Percentiles rank a stretch among this genome's conserved stretches.
These are phyloP conservation scores for Salix viminalis DNA, from an alignment of 345 rosid genomes.

Conservation along the genomic window DNA sequence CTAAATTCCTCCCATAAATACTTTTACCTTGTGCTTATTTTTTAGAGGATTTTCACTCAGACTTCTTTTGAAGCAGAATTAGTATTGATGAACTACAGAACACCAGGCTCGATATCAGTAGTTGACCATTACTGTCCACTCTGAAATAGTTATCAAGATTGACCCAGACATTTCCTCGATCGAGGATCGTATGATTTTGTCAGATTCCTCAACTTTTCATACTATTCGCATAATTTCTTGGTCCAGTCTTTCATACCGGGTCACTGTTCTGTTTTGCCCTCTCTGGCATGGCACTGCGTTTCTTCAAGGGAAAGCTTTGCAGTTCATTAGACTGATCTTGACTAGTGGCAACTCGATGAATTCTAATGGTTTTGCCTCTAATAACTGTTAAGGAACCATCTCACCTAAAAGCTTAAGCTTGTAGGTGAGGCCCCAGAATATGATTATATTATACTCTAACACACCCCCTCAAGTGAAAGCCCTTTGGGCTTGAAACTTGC, in stretches of 20 bases:
- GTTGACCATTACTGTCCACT: background rate
- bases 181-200: background rate
- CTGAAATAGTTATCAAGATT: background rate
- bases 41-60: background rate
- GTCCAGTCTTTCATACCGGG: background rate
- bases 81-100: background rate
- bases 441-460: no score
- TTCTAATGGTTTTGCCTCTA: background rate
- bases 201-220: background rate
- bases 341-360: background rate
- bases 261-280: background rate
- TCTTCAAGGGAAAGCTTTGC: background rate
- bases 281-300: background rate
- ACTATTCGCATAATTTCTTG: background rate
- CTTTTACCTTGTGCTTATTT: background rate
- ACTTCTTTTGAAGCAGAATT: background rate
- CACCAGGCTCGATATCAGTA: background rate
- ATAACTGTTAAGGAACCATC: no score
- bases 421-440: no score
- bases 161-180: background rate
- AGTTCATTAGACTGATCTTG: background rate
- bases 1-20: background rate
- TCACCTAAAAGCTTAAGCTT: no score
- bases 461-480: no score
- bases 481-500: no score